Evolutionary conservation across 2,329 filamentous ascomycete species (phyloP).

Genomic region (Daldinia sp.): DNA sequence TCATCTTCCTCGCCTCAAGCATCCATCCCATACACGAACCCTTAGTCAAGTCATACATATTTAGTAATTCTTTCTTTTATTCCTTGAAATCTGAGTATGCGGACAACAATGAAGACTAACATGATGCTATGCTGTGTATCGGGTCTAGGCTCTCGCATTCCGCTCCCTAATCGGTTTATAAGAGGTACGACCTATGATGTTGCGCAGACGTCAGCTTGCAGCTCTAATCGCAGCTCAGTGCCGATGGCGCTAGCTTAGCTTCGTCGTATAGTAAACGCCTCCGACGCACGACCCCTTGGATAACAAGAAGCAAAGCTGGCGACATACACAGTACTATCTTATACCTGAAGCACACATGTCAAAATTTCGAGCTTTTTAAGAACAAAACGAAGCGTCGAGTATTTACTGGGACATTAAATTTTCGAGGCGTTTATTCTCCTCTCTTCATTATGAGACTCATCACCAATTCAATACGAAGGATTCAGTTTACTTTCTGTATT

Average conservation of each 20-base stretch:
- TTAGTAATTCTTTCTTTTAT: neutral
- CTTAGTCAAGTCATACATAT: neutral
- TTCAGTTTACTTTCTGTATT: slow-evolving; percentile 32
- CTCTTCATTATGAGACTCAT: neutral
- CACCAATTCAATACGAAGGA: neutral
- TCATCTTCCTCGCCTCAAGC: neutral
- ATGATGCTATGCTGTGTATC: slow-evolving; percentile 2
- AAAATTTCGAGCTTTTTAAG: neutral
- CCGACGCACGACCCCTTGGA: slow-evolving; percentile 35
- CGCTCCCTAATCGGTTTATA: slow-evolving; percentile 14
- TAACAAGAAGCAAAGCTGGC: slow-evolving; percentile 8
- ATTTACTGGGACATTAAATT: neutral
- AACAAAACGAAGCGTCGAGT: neutral
- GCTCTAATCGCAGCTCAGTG: slow-evolving; percentile 27
- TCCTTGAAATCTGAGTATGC: neutral
- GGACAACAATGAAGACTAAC: neutral
- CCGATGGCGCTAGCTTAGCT: slow-evolving; percentile 36
- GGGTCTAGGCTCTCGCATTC: slow-evolving; percentile 26
- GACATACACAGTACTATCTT: slow-evolving; percentile 2
- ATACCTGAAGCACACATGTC: neutral
- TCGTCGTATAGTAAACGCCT: slow-evolving; percentile 12
- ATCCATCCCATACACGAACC: neutral
- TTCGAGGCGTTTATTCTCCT: neutral
- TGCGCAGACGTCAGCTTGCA: slow-evolving; percentile 50
- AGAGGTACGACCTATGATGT: slow-evolving; percentile 43